Conservation (phyloP, 1,139 yeast genomes). For the Trichomonascaceae sp. region DNA sequence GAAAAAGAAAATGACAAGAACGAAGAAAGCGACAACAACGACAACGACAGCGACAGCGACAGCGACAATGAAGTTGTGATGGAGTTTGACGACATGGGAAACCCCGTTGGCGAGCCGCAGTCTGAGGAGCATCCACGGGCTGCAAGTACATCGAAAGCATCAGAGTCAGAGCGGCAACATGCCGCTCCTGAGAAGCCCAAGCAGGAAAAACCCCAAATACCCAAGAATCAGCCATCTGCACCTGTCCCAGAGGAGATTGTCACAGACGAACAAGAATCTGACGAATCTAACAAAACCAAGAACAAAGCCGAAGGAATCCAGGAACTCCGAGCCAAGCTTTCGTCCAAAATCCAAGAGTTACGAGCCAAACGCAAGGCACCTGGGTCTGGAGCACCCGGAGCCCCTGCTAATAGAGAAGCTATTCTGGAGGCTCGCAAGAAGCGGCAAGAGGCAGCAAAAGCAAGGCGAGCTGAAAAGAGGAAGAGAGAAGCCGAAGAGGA, state of each 20-base stretch:
- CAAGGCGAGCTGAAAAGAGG: slow-evolving; percentile 28
- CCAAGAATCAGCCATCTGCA: too few species aligned
- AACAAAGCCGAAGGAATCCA: slow-evolving; percentile 29
- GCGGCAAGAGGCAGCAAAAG: slow-evolving; percentile 31
- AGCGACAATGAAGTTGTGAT: slow-evolving; percentile 5
- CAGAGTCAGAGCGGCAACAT: neutral
- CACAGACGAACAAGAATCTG: neutral
- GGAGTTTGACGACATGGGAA: neutral
- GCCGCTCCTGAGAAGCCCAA: neutral
- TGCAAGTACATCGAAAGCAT: too few species aligned
- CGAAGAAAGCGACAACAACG: slow-evolving; percentile 5
- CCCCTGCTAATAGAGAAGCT: slow-evolving; percentile 47
- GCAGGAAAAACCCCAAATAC: neutral
- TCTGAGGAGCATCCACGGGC: neutral
- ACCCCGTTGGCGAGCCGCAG: neutral
- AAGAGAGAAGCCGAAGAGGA: slow-evolving; percentile 15
- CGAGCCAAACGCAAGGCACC: slow-evolving; percentile 85
- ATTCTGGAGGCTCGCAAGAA: slow-evolving; percentile 27
- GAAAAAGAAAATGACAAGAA: slow-evolving; percentile 7
- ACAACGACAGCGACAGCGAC: slow-evolving; percentile 6
- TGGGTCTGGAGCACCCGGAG: slow-evolving; percentile 67
- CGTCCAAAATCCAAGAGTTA: slow-evolving; percentile 54
- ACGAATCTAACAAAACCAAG: neutral
- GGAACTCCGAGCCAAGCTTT: slow-evolving; percentile 57
- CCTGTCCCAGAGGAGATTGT: neutral